These are phyloP conservation scores for Entrophospora sp. DNA, from an alignment of 192 early-diverging fungal genomes.

Conservation along the genomic window DNA sequence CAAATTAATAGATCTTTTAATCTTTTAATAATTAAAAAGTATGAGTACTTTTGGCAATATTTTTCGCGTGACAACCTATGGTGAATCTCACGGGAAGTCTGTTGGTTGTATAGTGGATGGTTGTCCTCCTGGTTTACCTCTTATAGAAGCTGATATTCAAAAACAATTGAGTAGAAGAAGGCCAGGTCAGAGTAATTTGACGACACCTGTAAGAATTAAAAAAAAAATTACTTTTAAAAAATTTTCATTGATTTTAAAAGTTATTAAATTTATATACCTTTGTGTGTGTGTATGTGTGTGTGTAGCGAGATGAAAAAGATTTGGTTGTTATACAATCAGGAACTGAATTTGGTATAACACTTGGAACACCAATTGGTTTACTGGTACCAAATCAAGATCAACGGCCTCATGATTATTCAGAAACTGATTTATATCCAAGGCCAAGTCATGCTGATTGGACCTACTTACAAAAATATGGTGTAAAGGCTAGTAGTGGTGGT, in stretches of 20 bases:
- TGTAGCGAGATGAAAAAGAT: constrained; percentile 90
- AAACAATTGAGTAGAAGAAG: constrained; percentile 81
- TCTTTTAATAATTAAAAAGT: no score
- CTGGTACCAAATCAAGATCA: constrained; percentile 93
- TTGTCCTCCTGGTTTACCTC: constrained; percentile 80
- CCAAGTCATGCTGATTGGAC: constrained; percentile 97
- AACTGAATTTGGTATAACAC: constrained; percentile 81
- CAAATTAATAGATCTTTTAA: no score
- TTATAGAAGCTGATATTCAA: constrained; percentile 88
- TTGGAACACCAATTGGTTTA: constrained; percentile 92
- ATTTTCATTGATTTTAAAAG: not conserved
- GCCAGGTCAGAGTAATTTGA: constrained; percentile 91
- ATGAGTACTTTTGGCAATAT: constrained; percentile 81
- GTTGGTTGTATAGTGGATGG: constrained; percentile 96
- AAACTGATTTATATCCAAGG: constrained; percentile 90
- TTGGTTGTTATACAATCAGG: constrained; percentile 83
- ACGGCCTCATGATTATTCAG: constrained; percentile 88
- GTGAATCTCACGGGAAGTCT: constrained; percentile 97
- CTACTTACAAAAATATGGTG: constrained; percentile 89
- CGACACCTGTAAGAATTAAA: constrained; percentile 78
- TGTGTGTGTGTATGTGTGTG: no score
- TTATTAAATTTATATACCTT: not conserved
- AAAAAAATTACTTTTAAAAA: no score
- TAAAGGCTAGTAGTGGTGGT: constrained; percentile 91
- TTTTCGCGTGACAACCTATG: constrained; percentile 88